Evolutionary conservation across 75 land plant genomes (phyloP).

Genomic region (Ceratopteris richardii): DNA sequence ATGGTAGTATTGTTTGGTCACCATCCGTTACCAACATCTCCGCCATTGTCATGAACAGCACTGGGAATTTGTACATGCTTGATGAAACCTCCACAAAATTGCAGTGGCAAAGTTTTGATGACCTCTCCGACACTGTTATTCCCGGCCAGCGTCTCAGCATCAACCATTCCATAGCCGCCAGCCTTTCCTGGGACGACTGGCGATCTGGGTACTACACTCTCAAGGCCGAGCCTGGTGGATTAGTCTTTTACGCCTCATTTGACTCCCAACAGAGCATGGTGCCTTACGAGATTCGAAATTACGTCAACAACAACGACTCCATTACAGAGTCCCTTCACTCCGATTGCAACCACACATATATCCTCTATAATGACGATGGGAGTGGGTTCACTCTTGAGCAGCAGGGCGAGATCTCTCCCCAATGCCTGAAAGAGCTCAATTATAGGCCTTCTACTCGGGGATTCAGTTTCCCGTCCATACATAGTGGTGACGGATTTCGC

Average conservation of each 20-base stretch:
- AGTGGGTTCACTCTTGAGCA: slow-evolving; percentile 5
- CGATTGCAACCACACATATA: slow-evolving; percentile 8
- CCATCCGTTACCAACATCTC: not conserved
- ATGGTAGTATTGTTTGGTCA: not conserved
- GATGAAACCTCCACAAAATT: too few species aligned
- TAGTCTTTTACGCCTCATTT: slow-evolving; percentile 7
- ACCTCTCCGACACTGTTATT: slow-evolving; percentile 51
- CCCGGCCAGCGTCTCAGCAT: slow-evolving; percentile 25
- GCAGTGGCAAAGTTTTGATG: slow-evolving; percentile 58
- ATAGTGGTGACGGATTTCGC: slow-evolving; percentile 1
- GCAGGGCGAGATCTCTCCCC: not conserved
- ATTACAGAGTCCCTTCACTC: not conserved
- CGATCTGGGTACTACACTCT: slow-evolving; percentile 6
- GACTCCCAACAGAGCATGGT: slow-evolving; percentile 1
- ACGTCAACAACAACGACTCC: not conserved
- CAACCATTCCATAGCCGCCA: not conserved
- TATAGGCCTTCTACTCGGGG: not conserved
- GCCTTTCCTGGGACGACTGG: not conserved
- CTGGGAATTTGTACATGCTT: slow-evolving; percentile 13
- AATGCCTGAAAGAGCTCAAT: slow-evolving; percentile 8
- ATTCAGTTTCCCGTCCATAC: not conserved
- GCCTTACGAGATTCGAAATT: slow-evolving; percentile 10
- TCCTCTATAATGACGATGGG: slow-evolving; percentile 3
- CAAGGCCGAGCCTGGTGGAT: slow-evolving; percentile 11
- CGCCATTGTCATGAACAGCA: not conserved